phyloP scores from a whole-genome alignment of 2,329 filamentous ascomycete genomes.

The Fusarium sp. region DNA sequence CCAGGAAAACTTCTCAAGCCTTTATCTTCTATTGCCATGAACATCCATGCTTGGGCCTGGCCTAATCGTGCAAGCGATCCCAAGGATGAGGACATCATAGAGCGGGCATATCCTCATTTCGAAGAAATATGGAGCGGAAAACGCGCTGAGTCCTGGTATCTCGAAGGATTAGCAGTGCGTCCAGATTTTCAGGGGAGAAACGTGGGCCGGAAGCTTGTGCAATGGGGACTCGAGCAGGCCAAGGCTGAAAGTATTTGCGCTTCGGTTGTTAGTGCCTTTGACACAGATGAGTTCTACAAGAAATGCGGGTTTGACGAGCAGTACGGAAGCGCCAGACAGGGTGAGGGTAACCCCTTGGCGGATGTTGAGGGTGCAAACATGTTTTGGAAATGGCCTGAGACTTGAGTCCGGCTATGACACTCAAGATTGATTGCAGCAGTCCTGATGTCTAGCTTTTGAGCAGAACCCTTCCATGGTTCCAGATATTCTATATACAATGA shows the following conservation, averaged over 20 bases:
- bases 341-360: constrained; percentile 31
- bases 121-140: constrained; percentile 33
- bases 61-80: constrained; percentile 29
- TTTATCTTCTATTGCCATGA: constrained; percentile 31
- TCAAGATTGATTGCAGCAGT: no score
- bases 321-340: constrained; percentile 19
- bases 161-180: constrained; percentile 52
- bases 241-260: constrained; percentile 52
- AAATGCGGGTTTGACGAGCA: constrained; percentile 39
- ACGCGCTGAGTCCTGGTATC: constrained; percentile 49
- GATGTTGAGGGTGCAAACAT: constrained; percentile 24
- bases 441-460: no score
- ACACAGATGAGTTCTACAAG: constrained; percentile 53
- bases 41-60: constrained; percentile 14
- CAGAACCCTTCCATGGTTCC: no score
- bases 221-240: constrained; percentile 55
- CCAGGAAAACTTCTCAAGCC: constrained; percentile 37
- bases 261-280: constrained; percentile 53
- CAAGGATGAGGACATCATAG: constrained; percentile 29
- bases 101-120: constrained; percentile 32
- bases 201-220: constrained; percentile 52
- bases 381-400: constrained; percentile 35
- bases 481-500: no score
- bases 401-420: neutral
- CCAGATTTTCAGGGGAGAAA: constrained; percentile 53